Evolutionary conservation across 2,329 filamentous ascomycete species (phyloP), one percentile per base, ranked within the genome.

Genomic region (Nigrospora osmanthi): DNA sequence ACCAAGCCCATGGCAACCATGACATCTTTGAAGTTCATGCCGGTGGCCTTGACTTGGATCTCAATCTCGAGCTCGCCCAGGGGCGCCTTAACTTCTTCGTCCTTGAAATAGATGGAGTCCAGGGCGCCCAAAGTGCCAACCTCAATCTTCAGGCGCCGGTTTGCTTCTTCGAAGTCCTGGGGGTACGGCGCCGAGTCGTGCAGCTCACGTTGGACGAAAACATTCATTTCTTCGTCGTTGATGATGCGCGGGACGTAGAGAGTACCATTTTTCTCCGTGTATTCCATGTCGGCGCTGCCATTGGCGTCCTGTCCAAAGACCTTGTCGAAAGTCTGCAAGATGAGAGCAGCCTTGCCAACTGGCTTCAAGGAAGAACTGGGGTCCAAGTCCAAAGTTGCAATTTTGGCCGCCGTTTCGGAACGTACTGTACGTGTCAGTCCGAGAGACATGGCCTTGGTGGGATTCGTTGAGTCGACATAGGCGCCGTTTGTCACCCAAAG

Each of bases 1-100:
- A 56, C 46, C 41, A 55, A 59, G 1, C 58, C 58, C 36, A 59
- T 52, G 10, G 57, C 57, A 3, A 52, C 51, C 15, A 52, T 52
- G 11, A 59, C 48, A 38, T 62, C 59, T 35, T 56, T 51, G 44
- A 59, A 58, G 36, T 60, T 60, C 35, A 60, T 53, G 3, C 56
- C 54, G 12, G 58, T 49, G 11, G 58, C 59, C n/a, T 51, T 45
- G 14, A 61, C 53, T 15, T 51, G 50, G 36, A 62, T 52, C 46
- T 60, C 58, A 11, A 62, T 52, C 66, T 58, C 56, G 54, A 68
- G 45, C 62, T 58, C 2, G 48, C 56, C 28, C 57, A 67, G 19
- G 46, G 60, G 9, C 52, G 47, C 19, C 17, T 17, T 11, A 5
- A 12, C 12, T 9, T 23, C 11, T 14, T 34, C 36, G 11, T 54